Base-by-base conservation (phyloP, 129 eudicot species). In the Arctium minus region DNA sequence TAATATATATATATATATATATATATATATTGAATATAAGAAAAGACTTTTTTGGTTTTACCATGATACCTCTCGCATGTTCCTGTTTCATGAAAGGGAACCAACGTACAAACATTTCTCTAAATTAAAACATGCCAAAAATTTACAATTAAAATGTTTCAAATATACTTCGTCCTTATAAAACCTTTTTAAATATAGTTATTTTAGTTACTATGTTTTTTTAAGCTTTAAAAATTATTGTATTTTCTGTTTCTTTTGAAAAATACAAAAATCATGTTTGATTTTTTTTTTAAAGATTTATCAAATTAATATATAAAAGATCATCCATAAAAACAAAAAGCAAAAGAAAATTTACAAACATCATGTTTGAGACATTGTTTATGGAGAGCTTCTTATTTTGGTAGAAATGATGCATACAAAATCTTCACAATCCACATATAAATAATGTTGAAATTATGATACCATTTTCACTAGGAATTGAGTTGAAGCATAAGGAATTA, bases 21-120 rank as follows among this genome's bases (percentile, higher is more conserved):
- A n/a, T n/a, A n/a, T 22, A 22, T 22, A 22, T 22, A 22, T 36
- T 36, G 15, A 30, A 48, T 32, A 56, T 71, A 5, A 36, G 71
- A 62, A 18, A 48, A 72, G 6, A 7, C 13, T 40, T 56, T 13
- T 18, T 5, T 60, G 62, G 40, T 81, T 81, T 81, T 73, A 81
- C 73, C 79, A 73, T 81, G 65, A 81, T 81, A 72, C 30, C 65
- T 11, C 38, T 74, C 79, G 85, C 79, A 81, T 81, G 85, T 74
- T 38, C 70, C 22, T 81, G 85, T 73, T 81, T 62, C 85, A 74
- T 73, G 74, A 60, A 81, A 81, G 85, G 85, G 85, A 56, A 81
- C 85, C 65, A 81, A 39, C 65, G 40, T 75, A 81, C 74, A 81
- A 53, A 36, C 72, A 60, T 81, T 74, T 73, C 65, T 81, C 74